A percentile compares a stretch with the other conserved stretches of the same genome.
Conservation (phyloP, 208 protist genomes). For the Willaertia magna region DNA sequence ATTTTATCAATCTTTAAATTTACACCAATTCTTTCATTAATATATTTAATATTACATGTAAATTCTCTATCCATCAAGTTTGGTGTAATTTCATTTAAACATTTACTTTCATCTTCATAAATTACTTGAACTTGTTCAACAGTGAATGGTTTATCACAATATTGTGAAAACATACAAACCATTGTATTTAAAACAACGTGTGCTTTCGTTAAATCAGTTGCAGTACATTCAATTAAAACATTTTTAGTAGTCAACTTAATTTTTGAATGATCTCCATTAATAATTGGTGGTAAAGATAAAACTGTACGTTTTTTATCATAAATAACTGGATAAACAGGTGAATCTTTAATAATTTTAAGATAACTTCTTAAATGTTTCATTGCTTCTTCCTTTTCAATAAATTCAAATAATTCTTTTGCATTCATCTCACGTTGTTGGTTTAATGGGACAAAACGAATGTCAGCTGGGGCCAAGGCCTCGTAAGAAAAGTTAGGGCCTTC, state of each 20-base stretch:
- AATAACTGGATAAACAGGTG: slow-evolving; percentile 57
- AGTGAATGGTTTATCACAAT: slow-evolving; percentile 73
- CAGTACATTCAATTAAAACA: slow-evolving; percentile 98
- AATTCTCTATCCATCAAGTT: slow-evolving; percentile 45
- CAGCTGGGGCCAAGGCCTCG: slow-evolving; percentile 58
- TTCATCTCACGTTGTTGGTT: slow-evolving; percentile 42
- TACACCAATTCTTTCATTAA: slow-evolving; percentile 75
- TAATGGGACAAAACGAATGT: slow-evolving; percentile 85
- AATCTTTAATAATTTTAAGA: background rate
- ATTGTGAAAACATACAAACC: slow-evolving; percentile 81
- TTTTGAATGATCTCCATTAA: slow-evolving; percentile 94
- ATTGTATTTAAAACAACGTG: slow-evolving; percentile 88
- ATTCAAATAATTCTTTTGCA: slow-evolving; percentile 54
- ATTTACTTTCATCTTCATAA: background rate
- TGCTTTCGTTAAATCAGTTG: slow-evolving; percentile 87
- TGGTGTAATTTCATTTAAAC: slow-evolving; percentile 35
- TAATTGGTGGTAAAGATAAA: slow-evolving; percentile 97
- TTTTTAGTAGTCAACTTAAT: slow-evolving; percentile 90
- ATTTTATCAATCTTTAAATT: slow-evolving; percentile 55
- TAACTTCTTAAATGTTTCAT: background rate
- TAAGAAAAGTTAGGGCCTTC: slow-evolving; percentile 56
- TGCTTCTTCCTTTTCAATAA: slow-evolving; percentile 11
- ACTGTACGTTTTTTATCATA: slow-evolving; percentile 35
- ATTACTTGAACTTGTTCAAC: slow-evolving; percentile 2
- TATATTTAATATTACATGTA: slow-evolving; percentile 40